phyloP scores from a whole-genome alignment of 306 rosid genomes.

The Prunus campanulata region DNA sequence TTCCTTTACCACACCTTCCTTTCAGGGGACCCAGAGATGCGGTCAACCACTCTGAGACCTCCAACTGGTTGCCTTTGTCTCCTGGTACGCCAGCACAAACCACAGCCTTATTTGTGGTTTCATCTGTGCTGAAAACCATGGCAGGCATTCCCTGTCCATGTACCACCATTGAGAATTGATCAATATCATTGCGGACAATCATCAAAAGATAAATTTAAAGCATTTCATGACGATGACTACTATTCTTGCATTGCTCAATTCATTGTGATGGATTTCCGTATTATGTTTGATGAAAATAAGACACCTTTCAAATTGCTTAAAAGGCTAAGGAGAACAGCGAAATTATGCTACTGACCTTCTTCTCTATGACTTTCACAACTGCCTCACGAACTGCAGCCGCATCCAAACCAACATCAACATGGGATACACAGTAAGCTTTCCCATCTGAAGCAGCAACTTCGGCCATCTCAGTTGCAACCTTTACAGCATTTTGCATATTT shows the following conservation, averaged over 20 bases:
- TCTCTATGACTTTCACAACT: constrained; percentile 66
- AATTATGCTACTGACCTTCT: constrained; percentile 56
- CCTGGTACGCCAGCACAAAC: constrained; percentile 97
- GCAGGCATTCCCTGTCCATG: constrained; percentile 73
- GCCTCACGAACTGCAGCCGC: constrained; percentile 97
- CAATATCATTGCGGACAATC: background rate
- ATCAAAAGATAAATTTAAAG: background rate
- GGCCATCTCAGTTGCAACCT: constrained; percentile 61
- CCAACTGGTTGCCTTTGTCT: constrained; percentile 50
- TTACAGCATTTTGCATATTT: constrained; percentile 74
- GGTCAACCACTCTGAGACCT: constrained; percentile 87
- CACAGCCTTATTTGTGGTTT: constrained; percentile 79
- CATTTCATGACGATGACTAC: background rate
- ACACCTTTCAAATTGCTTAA: background rate
- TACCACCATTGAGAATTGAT: constrained; percentile 15
- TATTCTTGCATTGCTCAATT: background rate
- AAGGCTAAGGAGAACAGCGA: constrained; percentile 7
- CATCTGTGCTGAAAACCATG: constrained; percentile 90
- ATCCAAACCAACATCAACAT: constrained; percentile 85
- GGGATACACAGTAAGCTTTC: constrained; percentile 68
- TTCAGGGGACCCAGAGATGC: constrained; percentile 76
- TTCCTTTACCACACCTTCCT: constrained; percentile 93
- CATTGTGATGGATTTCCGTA: background rate
- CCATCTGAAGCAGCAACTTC: constrained; percentile 67
- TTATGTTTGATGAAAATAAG: background rate